Evolutionary conservation across 108 stramenopile species (phyloP).

Genomic region (Cyclotella choctawhatcheeana): DNA sequence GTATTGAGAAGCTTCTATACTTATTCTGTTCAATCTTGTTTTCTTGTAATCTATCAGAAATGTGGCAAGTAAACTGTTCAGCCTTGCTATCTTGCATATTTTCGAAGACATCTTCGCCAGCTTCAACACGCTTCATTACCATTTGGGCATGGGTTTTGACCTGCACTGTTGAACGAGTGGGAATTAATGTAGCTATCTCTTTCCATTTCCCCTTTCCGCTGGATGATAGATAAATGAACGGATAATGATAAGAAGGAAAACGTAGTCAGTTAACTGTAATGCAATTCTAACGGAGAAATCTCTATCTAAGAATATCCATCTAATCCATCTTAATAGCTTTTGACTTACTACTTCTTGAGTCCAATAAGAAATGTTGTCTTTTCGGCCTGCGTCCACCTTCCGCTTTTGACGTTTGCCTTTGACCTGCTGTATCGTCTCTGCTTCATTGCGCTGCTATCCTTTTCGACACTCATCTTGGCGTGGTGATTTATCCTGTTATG

Average conservation of each 20-base stretch:
- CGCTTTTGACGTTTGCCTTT: slow-evolving; percentile 7
- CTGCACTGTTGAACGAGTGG: slow-evolving; percentile 42
- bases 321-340: no score
- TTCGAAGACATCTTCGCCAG: slow-evolving; percentile 50
- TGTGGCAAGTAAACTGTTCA: neutral
- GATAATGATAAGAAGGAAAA: neutral
- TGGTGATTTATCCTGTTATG: neutral
- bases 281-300: no score
- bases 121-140: slow-evolving; percentile 54
- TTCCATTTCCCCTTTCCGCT: slow-evolving; percentile 51
- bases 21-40: no score
- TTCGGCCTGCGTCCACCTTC: slow-evolving; percentile 35
- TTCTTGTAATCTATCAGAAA: neutral
- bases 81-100: slow-evolving; percentile 21
- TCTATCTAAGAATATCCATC: no score
- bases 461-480: slow-evolving; percentile 2
- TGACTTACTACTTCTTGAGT: slow-evolving; percentile 34
- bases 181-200: slow-evolving; percentile 48
- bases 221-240: slow-evolving; percentile 13
- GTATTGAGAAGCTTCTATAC: no score
- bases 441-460: slow-evolving; percentile 8
- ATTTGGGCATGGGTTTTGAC: slow-evolving; percentile 55
- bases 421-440: neutral
- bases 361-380: slow-evolving; percentile 27
- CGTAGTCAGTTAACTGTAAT: no score